phyloP scores from a whole-genome alignment of 768 basidiomycete genomes.

The Rhizopogon vinicolor region DNA sequence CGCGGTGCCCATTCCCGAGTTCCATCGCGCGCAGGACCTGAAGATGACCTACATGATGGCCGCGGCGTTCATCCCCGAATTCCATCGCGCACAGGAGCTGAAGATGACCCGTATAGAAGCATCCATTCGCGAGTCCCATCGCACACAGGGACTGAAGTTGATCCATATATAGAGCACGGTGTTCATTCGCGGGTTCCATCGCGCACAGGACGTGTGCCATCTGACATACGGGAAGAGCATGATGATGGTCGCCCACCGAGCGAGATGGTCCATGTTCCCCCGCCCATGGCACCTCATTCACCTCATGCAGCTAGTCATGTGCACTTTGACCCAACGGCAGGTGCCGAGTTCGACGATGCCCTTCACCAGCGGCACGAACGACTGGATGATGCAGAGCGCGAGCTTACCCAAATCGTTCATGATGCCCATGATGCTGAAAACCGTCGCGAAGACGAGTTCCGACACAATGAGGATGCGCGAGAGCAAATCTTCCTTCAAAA shows the following conservation, averaged over 20 bases:
- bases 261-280: conserved; percentile 21
- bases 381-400: conserved; percentile 50
- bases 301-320: conserved; percentile 8
- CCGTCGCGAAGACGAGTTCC: conserved; percentile 60
- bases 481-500: conserved; percentile 55
- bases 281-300: not conserved
- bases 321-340: conserved; percentile 17
- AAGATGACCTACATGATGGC: not conserved
- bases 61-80: conserved; percentile 3
- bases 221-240: conserved; percentile 16
- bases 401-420: conserved; percentile 42
- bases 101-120: not conserved
- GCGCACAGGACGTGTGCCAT: not conserved
- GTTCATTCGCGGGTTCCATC: too few species aligned
- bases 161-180: too few species aligned
- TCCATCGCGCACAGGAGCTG: conserved; percentile 9
- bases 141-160: conserved; percentile 6
- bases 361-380: conserved; percentile 44
- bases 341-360: conserved; percentile 37
- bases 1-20: conserved; percentile 4
- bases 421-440: conserved; percentile 58
- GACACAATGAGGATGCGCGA: conserved; percentile 59
- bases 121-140: conserved; percentile 6
- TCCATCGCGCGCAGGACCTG: conserved; percentile 10
- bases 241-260: conserved; percentile 12